These are phyloP conservation scores for Cyanidiococcus yangmingshanensis DNA, from an alignment of 23 red algal genomes.

Conservation along the genomic window DNA sequence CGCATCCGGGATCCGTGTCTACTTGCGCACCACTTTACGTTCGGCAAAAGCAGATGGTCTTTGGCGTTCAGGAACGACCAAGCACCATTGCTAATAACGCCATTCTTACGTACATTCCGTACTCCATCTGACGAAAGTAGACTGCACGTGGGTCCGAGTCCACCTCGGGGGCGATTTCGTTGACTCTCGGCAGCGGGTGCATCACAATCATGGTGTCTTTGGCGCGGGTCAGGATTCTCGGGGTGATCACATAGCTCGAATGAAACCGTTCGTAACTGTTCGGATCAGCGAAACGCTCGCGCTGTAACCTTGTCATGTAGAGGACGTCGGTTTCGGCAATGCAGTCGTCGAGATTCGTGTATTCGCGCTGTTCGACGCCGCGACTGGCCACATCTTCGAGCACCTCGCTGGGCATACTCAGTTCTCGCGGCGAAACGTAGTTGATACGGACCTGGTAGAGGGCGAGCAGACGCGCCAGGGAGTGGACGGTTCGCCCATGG, in stretches of 20 bases:
- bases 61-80: conserved; percentile 53
- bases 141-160: conserved; percentile 93
- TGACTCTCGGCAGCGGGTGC: conserved; percentile 83
- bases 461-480: conserved; percentile 65
- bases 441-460: conserved; percentile 64
- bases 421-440: conserved; percentile 68
- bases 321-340: conserved; percentile 80
- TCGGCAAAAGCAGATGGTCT: no score
- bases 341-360: conserved; percentile 41
- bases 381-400: conserved; percentile 57
- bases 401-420: conserved; percentile 75
- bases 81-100: conserved; percentile 85
- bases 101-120: conserved; percentile 95
- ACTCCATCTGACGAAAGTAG: conserved; percentile 97
- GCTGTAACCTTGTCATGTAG: conserved; percentile 85
- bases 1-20: no score
- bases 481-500: conserved; percentile 91
- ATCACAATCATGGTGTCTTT: conserved; percentile 97
- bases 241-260: conserved; percentile 51
- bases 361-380: conserved; percentile 76
- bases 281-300: conserved; percentile 47
- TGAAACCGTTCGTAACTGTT: conserved; percentile 64
- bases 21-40: no score
- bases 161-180: conserved; percentile 63
- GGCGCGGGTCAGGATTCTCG: conserved; percentile 66